Conservation (phyloP, 2,329 filamentous ascomycete genomes). For the Chrysosporium keratinophilum region DNA sequence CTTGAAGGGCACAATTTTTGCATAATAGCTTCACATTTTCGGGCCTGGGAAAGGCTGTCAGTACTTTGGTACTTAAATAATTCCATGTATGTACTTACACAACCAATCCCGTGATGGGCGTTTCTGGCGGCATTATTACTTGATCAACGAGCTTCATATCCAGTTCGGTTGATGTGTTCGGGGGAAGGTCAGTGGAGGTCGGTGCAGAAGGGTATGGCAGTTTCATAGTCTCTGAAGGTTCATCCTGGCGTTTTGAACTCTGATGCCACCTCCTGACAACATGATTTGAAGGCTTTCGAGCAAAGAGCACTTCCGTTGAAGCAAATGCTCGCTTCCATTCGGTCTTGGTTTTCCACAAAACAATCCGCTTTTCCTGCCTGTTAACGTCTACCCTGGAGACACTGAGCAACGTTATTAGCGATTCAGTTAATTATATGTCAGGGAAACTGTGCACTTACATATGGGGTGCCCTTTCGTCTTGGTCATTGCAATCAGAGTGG, state of each 20-base stretch:
- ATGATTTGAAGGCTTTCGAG: constrained; percentile 11
- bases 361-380: constrained; percentile 7
- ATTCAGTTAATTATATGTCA: not conserved
- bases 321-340: constrained; percentile 18
- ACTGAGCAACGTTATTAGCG: not conserved
- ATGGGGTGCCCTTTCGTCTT: constrained; percentile 18
- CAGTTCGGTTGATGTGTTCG: not conserved
- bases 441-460: constrained; percentile 13
- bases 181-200: not conserved
- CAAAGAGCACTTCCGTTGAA: constrained; percentile 16
- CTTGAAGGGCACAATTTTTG: constrained; percentile 18
- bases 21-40: constrained; percentile 18
- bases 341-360: constrained; percentile 10
- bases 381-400: constrained; percentile 9
- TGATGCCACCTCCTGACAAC: constrained; percentile 11
- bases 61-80: not conserved
- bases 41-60: constrained; percentile 10
- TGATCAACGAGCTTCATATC: constrained; percentile 7
- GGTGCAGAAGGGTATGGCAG: constrained; percentile 6
- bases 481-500: constrained; percentile 17
- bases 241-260: constrained; percentile 11
- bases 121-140: constrained; percentile 12
- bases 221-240: not conserved
- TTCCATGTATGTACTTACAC: constrained; percentile 5
- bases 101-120: constrained; percentile 2